A percentile compares a stretch with the other conserved stretches of the same genome.
phyloP scores from a whole-genome alignment of 352 stramenopile genomes.

The Blastocystis sp. region DNA sequence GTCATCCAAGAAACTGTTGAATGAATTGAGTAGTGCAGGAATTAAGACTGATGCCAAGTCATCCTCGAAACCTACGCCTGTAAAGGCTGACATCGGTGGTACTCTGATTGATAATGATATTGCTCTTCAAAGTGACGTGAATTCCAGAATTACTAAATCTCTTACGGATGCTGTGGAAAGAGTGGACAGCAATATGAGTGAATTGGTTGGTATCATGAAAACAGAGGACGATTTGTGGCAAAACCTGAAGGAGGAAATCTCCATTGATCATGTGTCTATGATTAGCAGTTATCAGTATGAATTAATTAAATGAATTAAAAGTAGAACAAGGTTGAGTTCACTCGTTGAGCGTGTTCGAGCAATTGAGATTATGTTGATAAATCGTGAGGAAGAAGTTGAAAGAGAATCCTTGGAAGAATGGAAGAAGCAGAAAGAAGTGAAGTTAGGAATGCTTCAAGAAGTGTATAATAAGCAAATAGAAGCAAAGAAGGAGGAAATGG shows the following conservation, averaged over 20 bases:
- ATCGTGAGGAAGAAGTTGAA: conserved; percentile 3
- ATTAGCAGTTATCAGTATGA: background rate
- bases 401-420: background rate
- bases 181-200: background rate
- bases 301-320: background rate
- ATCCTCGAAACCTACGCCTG: background rate
- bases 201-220: conserved; percentile 16
- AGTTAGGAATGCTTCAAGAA: conserved; percentile 7
- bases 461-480: conserved; percentile 6
- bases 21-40: conserved; percentile 8
- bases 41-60: background rate
- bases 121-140: background rate
- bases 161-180: background rate
- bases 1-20: conserved; percentile 3
- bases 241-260: background rate
- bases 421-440: background rate
- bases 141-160: background rate
- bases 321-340: background rate
- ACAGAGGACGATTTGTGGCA: background rate
- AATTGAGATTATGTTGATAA: conserved; percentile 35
- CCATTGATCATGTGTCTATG: background rate
- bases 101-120: background rate
- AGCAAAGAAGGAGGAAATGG: background rate
- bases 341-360: background rate
- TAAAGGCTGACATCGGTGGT: background rate